Evolutionary conservation across 179 eudicot species (phyloP).

Genomic region (Heliamphora pulchella): DNA sequence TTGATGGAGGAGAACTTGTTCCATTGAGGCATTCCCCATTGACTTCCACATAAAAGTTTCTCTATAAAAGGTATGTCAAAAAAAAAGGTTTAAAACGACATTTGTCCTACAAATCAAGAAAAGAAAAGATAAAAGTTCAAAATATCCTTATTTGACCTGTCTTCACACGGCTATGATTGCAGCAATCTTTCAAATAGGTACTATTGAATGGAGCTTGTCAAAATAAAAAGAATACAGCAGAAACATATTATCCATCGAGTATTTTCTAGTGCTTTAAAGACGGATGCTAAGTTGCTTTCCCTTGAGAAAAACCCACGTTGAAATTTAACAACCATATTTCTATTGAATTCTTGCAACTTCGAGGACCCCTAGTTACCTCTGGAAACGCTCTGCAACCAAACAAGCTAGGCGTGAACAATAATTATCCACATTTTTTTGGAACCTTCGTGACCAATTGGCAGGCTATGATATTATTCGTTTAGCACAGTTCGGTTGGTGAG

Average conservation of each 20-base stretch:
- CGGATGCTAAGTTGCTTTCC: neutral
- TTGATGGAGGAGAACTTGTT: neutral
- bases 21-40: neutral
- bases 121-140: no score
- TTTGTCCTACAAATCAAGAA: neutral
- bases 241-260: neutral
- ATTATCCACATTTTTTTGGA: neutral
- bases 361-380: constrained; percentile 11
- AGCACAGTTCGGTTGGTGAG: neutral
- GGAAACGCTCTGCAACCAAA: constrained; percentile 5
- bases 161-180: no score
- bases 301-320: neutral
- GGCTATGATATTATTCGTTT: neutral
- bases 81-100: neutral
- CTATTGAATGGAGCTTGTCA: neutral
- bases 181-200: neutral
- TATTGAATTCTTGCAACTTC: constrained; percentile 9
- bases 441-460: neutral
- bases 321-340: constrained; percentile 7
- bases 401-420: neutral
- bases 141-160: no score
- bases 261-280: neutral
- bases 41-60: neutral
- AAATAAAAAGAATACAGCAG: no score
- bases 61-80: neutral